Base-by-base conservation (phyloP, 176 grass and related monocot species). In the Chrysopogon serrulatus region DNA sequence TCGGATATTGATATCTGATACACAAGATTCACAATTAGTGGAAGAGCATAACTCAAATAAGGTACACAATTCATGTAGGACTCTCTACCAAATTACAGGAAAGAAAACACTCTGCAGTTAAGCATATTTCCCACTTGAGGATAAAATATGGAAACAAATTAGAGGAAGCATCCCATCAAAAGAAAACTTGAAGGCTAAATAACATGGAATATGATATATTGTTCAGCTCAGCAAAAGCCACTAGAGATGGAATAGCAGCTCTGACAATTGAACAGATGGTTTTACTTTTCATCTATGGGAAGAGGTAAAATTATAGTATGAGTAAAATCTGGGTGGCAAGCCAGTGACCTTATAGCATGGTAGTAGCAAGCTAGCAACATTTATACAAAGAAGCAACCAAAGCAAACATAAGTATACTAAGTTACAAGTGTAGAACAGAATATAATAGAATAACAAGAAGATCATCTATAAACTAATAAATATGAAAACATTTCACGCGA, bases 1-100 rank as follows among this genome's bases (percentile, higher is more conserved):
- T 83, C 35, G 0, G 89, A 89, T 74, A 94, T 49, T 36, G 79
- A 68, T 45, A 99, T 90, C 96, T 99, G 79, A 34, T 48, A 83
- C 4, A 88, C 18, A 75, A 68, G 54, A 62, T 65, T 49, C 49
- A 21, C 41, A 34, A 60, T 70, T 16, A 90, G 54, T 53, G 63
- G 14, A 31, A 71, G 35, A 53, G 74, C 37, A 83, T 65, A 62
- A 79, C 24, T 69, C 4, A 13, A n/a, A 68, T 44, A 24, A 87
- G 83, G 23, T 37, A 84, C 49, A 53, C 35, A 28, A 53, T 28
- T 62, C 66, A 41, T 57, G 39, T 51, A 87, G 42, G 32, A 39
- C 7, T 23, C 15, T 43, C 57, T 32, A 53, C 5, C 4, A 32
- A 26, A 80, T 72, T 69, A 49, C 61, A 65, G 32, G 54, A 39